These are phyloP conservation scores for Penicillium sp. DNA, from an alignment of 2,329 filamentous ascomycete genomes.

Conservation along the genomic window DNA sequence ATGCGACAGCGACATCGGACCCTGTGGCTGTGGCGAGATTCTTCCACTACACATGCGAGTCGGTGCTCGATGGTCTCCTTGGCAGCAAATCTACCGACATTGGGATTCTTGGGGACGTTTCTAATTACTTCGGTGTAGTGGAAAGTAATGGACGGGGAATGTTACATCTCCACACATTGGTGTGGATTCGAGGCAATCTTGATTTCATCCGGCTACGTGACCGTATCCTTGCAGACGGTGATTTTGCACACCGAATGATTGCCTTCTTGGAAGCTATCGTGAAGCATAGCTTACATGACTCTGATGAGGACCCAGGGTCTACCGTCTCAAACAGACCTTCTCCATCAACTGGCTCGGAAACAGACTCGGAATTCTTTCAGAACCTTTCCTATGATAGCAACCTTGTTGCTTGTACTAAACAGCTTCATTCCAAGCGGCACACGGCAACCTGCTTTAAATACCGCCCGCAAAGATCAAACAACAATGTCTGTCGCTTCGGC, in stretches of 20 bases:
- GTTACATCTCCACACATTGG: neutral
- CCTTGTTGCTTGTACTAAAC: constrained; percentile 1
- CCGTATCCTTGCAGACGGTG: neutral
- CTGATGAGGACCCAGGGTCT: neutral
- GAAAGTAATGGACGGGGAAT: neutral
- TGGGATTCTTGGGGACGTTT: constrained; percentile 1
- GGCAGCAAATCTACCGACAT: neutral
- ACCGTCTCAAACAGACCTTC: neutral
- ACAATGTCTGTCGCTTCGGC: neutral
- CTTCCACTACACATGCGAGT: constrained; percentile 10
- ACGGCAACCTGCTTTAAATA: constrained; percentile 14
- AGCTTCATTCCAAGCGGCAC: constrained; percentile 10
- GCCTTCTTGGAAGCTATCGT: neutral
- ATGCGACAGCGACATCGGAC: constrained; percentile 2
- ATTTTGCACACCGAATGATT: neutral
- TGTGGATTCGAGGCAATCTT: neutral
- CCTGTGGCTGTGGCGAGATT: constrained; percentile 10
- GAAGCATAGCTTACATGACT: neutral
- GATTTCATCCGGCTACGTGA: neutral
- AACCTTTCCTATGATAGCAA: neutral
- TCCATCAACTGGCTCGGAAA: neutral
- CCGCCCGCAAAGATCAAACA: neutral
- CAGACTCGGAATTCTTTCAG: neutral
- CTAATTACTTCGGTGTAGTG: neutral
- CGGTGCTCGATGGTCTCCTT: constrained; percentile 8